These are phyloP conservation scores for Calendula officinalis DNA, from an alignment of 129 eudicot species.

Conservation along the genomic window DNA sequence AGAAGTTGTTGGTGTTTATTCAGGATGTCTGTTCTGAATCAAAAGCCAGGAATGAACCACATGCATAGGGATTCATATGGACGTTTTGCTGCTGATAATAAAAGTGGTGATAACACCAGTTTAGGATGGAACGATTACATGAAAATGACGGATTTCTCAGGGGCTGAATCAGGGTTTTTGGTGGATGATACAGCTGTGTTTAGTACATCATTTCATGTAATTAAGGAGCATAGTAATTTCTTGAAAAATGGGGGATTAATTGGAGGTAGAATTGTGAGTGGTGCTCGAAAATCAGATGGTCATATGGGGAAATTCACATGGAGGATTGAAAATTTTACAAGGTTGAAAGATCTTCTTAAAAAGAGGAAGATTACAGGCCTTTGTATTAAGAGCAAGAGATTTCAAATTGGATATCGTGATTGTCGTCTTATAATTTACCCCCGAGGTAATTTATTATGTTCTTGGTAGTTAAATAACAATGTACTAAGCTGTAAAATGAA, in stretches of 20 bases:
- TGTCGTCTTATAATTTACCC: conserved; percentile 97
- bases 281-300: conserved; percentile 79
- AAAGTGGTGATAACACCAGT: conserved; percentile 94
- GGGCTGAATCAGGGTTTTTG: conserved; percentile 68
- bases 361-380: conserved; percentile 99
- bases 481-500: conserved; percentile 16
- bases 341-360: conserved; percentile 88
- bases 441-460: conserved; percentile 58
- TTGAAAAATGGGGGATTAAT: conserved; percentile 61
- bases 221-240: conserved; percentile 78
- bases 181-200: conserved; percentile 88
- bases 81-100: conserved; percentile 94
- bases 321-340: conserved; percentile 90
- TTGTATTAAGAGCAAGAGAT: conserved; percentile 97
- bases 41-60: conserved; percentile 77
- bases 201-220: conserved; percentile 91
- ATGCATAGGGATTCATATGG: conserved; percentile 95
- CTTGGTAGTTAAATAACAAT: conserved; percentile 5
- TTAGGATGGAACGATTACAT: conserved; percentile 99
- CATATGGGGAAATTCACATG: conserved; percentile 92
- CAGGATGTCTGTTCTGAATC: conserved; percentile 94
- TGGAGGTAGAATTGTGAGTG: conserved; percentile 58
- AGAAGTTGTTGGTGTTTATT: conserved; percentile 99
- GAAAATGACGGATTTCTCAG: conserved; percentile 82
- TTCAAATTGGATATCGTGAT: conserved; percentile 95